A percentile compares a stretch with the other conserved stretches of the same genome.
Evolutionary conservation across 768 basidiomycete genomes (phyloP).

Genomic region (Kwoniella sp.): DNA sequence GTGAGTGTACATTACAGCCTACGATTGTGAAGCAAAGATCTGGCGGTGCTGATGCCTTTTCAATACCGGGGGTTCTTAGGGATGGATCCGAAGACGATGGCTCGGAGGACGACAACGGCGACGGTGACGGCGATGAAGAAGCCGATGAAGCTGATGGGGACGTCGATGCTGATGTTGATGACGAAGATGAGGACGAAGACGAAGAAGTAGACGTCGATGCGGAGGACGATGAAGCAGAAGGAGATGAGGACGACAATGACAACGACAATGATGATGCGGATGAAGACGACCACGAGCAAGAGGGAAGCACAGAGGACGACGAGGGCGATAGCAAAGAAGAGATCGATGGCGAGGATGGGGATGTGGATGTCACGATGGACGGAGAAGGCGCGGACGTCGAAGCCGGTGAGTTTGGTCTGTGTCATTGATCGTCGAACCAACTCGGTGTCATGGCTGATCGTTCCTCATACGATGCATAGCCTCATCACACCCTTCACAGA

Average conservation of each 20-base stretch:
- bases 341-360: constrained; percentile 36
- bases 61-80: neutral
- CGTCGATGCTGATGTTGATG: constrained; percentile 58
- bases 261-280: constrained; percentile 4
- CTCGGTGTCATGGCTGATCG: constrained; percentile 15
- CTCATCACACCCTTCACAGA: constrained; percentile 16
- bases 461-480: constrained; percentile 6
- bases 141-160: constrained; percentile 17
- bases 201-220: constrained; percentile 34
- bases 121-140: constrained; percentile 20
- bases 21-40: too few species aligned
- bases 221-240: constrained; percentile 31
- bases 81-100: constrained; percentile 23
- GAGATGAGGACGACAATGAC: constrained; percentile 15
- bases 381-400: constrained; percentile 38
- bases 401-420: constrained; percentile 25
- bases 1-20: constrained; percentile 14
- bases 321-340: constrained; percentile 60
- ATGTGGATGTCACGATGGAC: constrained; percentile 30
- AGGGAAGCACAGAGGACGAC: constrained; percentile 22
- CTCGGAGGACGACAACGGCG: constrained; percentile 12
- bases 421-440: neutral
- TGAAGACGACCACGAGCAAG: constrained; percentile 19
- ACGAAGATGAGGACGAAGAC: constrained; percentile 49
- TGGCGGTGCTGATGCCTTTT: neutral